Base-by-base conservation (phyloP, 257 asterid genomes). In the Nicotiana otophora region DNA sequence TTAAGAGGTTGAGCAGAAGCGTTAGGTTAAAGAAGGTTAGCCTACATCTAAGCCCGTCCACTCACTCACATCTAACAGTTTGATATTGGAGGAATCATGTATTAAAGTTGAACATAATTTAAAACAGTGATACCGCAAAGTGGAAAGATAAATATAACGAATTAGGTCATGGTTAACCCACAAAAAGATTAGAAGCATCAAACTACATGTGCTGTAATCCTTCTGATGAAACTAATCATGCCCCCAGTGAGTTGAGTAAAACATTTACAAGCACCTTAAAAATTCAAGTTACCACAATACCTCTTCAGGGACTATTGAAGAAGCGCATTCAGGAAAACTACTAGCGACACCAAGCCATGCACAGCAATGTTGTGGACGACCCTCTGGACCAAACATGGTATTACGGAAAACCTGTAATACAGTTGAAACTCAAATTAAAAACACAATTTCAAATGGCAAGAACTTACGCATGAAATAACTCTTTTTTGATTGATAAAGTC, bases 291-390 rank as follows among this genome's bases (percentile, higher is more conserved):
- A 10, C 42, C 48, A 64, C 72, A 79, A 83, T 92, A 96, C 99
- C 98, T 96, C 99, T 88, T 96, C 98, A 10, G 98, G 94, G 30
- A 94, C 90, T 89, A 96, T 89, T 81, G 91, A 89, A 48, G 98
- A 94, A 81, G 98, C 99, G 83, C 98, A 96, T 89, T 96, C 98
- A 0, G 97, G 98, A 68, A 96, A 96, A 88, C 98, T 96, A 89
- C 98, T 91, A 62, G 99, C 99, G 82, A 94, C 98, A 84, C 99
- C 99, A 87, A 96, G 99, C 99, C 99, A 96, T 78, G 98, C 99
- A 89, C 99, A 96, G 90, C 98, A 96, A 90, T 96, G 99, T 82
- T 96, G 99, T 12, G 99, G 99, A 80, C 99, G 97, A 46, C 99
- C 99, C 90, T 96, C 99, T 12, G 98, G 99, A 82, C 98, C 99